Percentiles rank a stretch among this genome's conserved stretches.
These are phyloP conservation scores for Ceratocystis eucalypticola DNA, from an alignment of 2,329 filamentous ascomycete genomes.

Conservation along the genomic window DNA sequence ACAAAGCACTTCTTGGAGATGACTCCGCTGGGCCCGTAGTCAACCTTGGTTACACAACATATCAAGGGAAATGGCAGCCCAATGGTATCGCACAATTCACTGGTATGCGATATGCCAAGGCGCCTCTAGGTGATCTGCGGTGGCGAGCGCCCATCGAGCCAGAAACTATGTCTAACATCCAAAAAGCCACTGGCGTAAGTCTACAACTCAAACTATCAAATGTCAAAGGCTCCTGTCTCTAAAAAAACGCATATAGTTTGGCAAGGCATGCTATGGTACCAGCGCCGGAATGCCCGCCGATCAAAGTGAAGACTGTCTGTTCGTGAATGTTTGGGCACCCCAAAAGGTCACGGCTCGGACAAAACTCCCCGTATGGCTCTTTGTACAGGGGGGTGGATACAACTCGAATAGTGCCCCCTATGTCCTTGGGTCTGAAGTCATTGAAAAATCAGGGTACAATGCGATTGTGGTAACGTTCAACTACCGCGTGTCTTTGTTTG, in stretches of 20 bases:
- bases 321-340: slow-evolving; percentile 37
- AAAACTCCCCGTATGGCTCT: slow-evolving; percentile 30
- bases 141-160: slow-evolving; percentile 30
- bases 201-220: neutral
- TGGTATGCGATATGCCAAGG: slow-evolving; percentile 30
- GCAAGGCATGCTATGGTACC: slow-evolving; percentile 16
- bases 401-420: slow-evolving; percentile 34
- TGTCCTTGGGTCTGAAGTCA: slow-evolving; percentile 30
- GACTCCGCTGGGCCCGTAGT: slow-evolving; percentile 5
- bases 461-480: slow-evolving; percentile 34
- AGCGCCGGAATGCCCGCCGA: slow-evolving; percentile 17
- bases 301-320: slow-evolving; percentile 36
- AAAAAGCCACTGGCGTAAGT: slow-evolving; percentile 16
- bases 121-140: slow-evolving; percentile 27
- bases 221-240: slow-evolving; percentile 27
- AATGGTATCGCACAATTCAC: slow-evolving; percentile 22
- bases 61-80: slow-evolving; percentile 10
- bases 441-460: slow-evolving; percentile 27
- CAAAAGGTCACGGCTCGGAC: slow-evolving; percentile 23
- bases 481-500: slow-evolving; percentile 36
- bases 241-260: slow-evolving; percentile 24
- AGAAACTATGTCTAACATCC: slow-evolving; percentile 24
- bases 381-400: slow-evolving; percentile 34
- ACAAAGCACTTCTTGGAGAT: slow-evolving; percentile 2
- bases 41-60: slow-evolving; percentile 1